These are phyloP conservation scores for Nelumbo lutea DNA, from an alignment of 164 flowering plant species.

Conservation along the genomic window DNA sequence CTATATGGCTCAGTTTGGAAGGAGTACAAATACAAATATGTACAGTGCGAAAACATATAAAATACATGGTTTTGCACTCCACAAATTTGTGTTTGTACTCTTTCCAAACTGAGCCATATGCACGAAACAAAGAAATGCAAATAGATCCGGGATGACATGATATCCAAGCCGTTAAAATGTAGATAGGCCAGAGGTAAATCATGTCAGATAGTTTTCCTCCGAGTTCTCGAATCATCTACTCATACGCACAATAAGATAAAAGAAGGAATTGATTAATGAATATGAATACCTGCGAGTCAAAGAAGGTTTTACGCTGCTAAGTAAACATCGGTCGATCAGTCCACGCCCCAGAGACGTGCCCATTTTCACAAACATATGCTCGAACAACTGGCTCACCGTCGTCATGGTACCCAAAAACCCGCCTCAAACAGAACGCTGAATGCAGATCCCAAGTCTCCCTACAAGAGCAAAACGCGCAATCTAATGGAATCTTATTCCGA, in stretches of 20 bases:
- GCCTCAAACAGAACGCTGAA: conserved; percentile 84
- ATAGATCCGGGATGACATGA: no score
- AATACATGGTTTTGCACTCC: no score
- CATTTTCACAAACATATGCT: conserved; percentile 96
- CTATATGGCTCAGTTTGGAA: no score
- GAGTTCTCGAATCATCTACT: neutral
- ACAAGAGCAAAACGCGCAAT: conserved; percentile 77
- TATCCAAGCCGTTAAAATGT: neutral
- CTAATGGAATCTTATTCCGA: conserved; percentile 49
- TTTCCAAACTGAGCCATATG: no score
- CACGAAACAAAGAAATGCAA: no score
- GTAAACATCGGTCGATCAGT: conserved; percentile 81
- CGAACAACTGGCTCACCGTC: conserved; percentile 97
- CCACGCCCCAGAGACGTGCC: conserved; percentile 99
- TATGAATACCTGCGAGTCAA: neutral
- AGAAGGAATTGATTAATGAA: no score
- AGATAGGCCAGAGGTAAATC: neutral
- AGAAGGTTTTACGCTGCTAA: conserved; percentile 17
- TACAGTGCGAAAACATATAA: no score
- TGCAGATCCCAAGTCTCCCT: conserved; percentile 87
- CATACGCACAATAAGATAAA: no score
- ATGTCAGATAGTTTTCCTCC: neutral
- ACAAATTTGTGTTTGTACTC: no score
- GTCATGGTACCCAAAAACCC: conserved; percentile 80
- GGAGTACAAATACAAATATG: no score